These are phyloP conservation scores for Hymenoscyphus albidus DNA, from an alignment of 2,329 filamentous ascomycete genomes.

Conservation along the genomic window DNA sequence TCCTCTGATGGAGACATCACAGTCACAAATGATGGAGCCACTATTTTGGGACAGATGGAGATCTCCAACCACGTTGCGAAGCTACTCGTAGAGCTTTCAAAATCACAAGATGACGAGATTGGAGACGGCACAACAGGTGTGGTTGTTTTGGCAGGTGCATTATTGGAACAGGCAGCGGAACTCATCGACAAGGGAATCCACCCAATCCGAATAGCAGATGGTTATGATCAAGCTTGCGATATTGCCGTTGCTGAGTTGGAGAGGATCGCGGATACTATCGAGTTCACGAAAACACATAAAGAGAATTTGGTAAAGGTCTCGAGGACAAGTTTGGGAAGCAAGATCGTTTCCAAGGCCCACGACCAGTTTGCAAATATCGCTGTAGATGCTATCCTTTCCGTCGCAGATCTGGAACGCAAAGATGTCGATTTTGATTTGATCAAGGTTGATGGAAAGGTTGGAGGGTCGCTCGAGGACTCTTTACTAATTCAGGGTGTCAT, in stretches of 20 bases:
- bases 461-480: conserved; percentile 87
- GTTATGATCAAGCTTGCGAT: conserved; percentile 96
- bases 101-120: conserved; percentile 98
- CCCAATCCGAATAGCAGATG: conserved; percentile 96
- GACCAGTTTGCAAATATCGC: conserved; percentile 98
- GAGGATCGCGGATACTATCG: conserved; percentile 84
- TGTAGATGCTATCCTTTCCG: conserved; percentile 92
- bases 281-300: conserved; percentile 76
- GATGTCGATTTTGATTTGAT: conserved; percentile 99
- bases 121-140: conserved; percentile 98
- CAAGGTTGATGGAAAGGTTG: conserved; percentile 98
- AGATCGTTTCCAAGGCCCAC: conserved; percentile 98
- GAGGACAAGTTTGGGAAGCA: conserved; percentile 92
- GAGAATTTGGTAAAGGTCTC: conserved; percentile 90
- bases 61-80: conserved; percentile 98
- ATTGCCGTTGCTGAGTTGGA: conserved; percentile 92
- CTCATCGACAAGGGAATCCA: conserved; percentile 99
- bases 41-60: conserved; percentile 97
- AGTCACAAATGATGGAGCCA: conserved; percentile 97
- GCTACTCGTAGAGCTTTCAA: conserved; percentile 91
- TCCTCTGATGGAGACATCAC: conserved; percentile 98
- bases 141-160: conserved; percentile 88
- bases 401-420: conserved; percentile 91
- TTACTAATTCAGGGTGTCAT: conserved; percentile 96
- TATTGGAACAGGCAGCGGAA: conserved; percentile 94